These are phyloP conservation scores for Neurospora sp. DNA, from an alignment of 495 filamentous ascomycete genomes.

Conservation along the genomic window DNA sequence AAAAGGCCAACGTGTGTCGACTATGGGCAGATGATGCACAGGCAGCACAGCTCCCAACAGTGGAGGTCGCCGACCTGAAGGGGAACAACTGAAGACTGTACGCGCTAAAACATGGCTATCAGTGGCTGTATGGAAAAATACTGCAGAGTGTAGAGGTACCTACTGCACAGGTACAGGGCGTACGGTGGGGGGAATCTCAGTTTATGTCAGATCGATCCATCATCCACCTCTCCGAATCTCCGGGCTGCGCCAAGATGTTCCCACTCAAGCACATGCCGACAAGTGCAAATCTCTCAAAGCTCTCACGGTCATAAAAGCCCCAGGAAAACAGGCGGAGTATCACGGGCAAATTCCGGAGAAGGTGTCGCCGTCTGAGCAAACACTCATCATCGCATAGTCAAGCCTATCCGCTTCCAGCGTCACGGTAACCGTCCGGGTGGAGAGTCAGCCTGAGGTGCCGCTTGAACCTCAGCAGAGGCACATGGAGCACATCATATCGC, in stretches of 20 bases:
- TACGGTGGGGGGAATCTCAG: background rate
- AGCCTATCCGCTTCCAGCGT: background rate
- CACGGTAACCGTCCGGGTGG: background rate
- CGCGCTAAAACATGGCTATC: background rate
- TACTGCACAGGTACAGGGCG: background rate
- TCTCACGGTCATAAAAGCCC: background rate
- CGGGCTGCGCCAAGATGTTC: conserved; percentile 1
- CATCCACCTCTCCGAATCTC: conserved; percentile 11
- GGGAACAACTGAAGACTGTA: background rate
- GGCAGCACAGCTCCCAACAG: background rate
- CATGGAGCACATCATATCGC: background rate
- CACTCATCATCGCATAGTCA: background rate
- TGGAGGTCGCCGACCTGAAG: background rate
- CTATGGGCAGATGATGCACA: background rate
- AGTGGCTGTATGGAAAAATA: background rate
- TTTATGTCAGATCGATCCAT: conserved; percentile 6
- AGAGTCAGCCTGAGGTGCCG: background rate
- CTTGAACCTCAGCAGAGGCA: background rate
- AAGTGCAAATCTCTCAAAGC: background rate
- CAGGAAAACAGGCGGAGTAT: background rate
- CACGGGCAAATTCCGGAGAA: background rate
- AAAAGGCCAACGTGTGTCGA: background rate
- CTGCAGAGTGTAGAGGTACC: background rate
- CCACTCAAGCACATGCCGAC: background rate
- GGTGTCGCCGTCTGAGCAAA: background rate